phyloP scores from a whole-genome alignment of 257 asterid genomes.

The Solanum pimpinellifolium region DNA sequence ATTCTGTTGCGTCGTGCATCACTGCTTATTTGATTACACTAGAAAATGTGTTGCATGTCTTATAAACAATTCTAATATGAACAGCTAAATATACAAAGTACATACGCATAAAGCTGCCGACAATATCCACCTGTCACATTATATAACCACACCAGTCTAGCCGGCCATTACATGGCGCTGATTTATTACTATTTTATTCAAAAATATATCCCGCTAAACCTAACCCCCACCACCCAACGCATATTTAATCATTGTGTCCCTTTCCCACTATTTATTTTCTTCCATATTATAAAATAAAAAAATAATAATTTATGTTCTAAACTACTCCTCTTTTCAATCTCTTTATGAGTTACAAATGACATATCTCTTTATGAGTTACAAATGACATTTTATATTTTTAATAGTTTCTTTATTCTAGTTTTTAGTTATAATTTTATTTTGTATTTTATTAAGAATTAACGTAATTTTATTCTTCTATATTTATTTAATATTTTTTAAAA shows the following conservation, averaged over 20 bases:
- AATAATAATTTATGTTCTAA: no score
- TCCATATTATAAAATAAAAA: neutral
- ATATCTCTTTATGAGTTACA: no score
- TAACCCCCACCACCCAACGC: neutral
- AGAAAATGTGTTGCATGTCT: neutral
- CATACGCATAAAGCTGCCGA: neutral
- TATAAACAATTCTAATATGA: neutral
- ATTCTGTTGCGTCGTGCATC: neutral
- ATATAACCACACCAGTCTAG: neutral
- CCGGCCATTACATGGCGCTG: neutral
- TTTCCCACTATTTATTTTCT: neutral
- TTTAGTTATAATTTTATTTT: no score
- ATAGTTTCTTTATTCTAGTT: no score
- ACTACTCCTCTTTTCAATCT: no score
- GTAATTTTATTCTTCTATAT: no score
- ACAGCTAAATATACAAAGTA: neutral
- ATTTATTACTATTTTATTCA: neutral
- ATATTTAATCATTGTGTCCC: neutral
- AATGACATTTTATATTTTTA: no score
- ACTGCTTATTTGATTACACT: neutral
- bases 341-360: no score
- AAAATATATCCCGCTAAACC: neutral
- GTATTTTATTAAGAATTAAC: fast-evolving
- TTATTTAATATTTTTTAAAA: no score
- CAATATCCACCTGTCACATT: neutral